Evolutionary conservation across 169 alveolate genomes (phyloP).

Genomic region (Plasmodium berghei): DNA sequence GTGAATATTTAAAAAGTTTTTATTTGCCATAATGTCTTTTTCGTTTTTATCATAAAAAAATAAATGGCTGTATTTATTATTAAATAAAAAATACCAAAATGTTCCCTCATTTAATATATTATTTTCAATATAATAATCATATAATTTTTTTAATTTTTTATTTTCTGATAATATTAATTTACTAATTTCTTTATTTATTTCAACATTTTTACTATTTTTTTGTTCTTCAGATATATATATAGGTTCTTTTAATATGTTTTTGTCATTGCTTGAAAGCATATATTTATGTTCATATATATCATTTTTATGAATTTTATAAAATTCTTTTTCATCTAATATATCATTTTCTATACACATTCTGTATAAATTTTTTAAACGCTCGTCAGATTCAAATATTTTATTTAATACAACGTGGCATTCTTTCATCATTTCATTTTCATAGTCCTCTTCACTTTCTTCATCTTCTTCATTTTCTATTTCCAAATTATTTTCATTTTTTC

Average conservation of each 20-base stretch:
- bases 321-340: slow-evolving; percentile 50
- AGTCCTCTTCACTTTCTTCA: neutral
- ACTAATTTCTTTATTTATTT: slow-evolving; percentile 57
- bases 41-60: slow-evolving; percentile 71
- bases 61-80: slow-evolving; percentile 67
- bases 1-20: slow-evolving; percentile 38
- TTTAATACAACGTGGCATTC: slow-evolving; percentile 11
- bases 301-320: slow-evolving; percentile 54
- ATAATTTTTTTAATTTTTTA: slow-evolving; percentile 48
- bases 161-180: slow-evolving; percentile 47
- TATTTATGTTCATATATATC: slow-evolving; percentile 38
- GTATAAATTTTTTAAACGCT: slow-evolving; percentile 30
- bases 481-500: neutral
- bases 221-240: slow-evolving; percentile 65
- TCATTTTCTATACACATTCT: slow-evolving; percentile 57
- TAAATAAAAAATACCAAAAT: slow-evolving; percentile 69
- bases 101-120: slow-evolving; percentile 50
- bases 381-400: slow-evolving; percentile 28
- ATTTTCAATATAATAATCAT: slow-evolving; percentile 66
- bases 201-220: slow-evolving; percentile 38
- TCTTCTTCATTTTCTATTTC: neutral
- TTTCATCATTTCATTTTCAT: slow-evolving; percentile 8
- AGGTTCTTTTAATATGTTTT: slow-evolving; percentile 49
- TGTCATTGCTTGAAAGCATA: slow-evolving; percentile 11
- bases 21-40: slow-evolving; percentile 48